phyloP scores from a whole-genome alignment of 2,329 filamentous ascomycete species.

The Escovopsis sp. region DNA sequence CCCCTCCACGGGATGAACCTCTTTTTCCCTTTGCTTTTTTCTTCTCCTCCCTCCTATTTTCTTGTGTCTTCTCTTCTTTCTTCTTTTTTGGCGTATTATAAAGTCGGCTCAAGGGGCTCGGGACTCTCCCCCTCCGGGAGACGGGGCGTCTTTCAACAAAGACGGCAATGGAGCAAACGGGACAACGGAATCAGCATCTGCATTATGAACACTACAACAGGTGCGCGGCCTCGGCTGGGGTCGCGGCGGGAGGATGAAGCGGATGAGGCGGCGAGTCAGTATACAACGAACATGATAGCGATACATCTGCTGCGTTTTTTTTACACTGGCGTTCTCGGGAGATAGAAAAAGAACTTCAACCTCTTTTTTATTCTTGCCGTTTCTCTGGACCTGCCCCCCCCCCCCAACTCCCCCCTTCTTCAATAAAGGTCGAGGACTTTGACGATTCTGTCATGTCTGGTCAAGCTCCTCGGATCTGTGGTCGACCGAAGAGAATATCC shows the following conservation, averaged over 20 bases:
- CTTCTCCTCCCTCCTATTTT: too few species aligned
- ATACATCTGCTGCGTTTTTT: conserved; percentile 8
- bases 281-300: conserved; percentile 12
- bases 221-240: too few species aligned
- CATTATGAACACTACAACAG: conserved; percentile 15
- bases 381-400: conserved; percentile 17
- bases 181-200: conserved; percentile 22
- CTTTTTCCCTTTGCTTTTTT: too few species aligned
- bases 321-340: conserved; percentile 25
- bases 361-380: conserved; percentile 26
- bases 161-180: conserved; percentile 15
- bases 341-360: conserved; percentile 33
- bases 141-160: conserved; percentile 35
- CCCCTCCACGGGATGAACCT: conserved; percentile 8
- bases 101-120: conserved; percentile 6
- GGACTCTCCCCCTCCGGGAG: conserved; percentile 21
- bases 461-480: too few species aligned
- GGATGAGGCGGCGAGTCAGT: too few species aligned
- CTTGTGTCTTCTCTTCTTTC: too few species aligned
- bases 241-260: conserved; percentile 1
- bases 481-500: too few species aligned
- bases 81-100: conserved; percentile 19
- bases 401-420: too few species aligned
- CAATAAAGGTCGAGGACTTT: too few species aligned
- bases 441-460: too few species aligned